phyloP scores from a whole-genome alignment of 2,329 filamentous ascomycete genomes.

The Karstenula rhodostoma region DNA sequence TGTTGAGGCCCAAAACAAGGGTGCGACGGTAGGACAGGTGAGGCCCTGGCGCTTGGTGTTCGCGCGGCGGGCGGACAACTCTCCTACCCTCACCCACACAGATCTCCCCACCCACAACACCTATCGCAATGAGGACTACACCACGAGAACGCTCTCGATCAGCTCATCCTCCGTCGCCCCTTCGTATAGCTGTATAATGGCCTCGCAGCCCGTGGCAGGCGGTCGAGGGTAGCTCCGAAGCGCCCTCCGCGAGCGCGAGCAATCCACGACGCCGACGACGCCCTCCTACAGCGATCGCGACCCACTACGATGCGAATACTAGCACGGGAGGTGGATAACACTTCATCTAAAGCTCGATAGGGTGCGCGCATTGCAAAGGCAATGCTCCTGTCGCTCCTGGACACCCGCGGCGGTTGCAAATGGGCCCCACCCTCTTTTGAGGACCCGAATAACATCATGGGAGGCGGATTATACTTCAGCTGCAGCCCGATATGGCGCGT shows the following conservation, averaged over 20 bases:
- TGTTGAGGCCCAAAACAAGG: neutral
- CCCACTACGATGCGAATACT: neutral
- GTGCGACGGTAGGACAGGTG: neutral
- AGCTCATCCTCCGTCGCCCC: neutral
- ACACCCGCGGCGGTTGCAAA: neutral
- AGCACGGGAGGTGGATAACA: neutral
- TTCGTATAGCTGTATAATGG: neutral
- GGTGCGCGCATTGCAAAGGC: neutral
- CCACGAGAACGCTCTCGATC: neutral
- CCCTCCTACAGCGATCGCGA: neutral
- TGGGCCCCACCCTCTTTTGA: neutral
- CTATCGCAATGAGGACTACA: neutral
- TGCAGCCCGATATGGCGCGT: neutral
- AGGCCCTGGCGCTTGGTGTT: slow-evolving; percentile 7
- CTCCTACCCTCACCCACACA: slow-evolving; percentile 2
- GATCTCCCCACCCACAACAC: slow-evolving; percentile 7
- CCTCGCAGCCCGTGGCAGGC: neutral
- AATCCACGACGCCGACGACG: neutral
- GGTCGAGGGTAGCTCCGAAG: neutral
- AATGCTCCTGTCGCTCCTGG: neutral
- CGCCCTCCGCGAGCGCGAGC: neutral
- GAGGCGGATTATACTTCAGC: neutral
- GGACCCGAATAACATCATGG: neutral
- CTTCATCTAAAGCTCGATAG: neutral
- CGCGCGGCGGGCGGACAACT: neutral